Base-by-base conservation (phyloP, 1,284 basidiomycete genomes). In the Polyporus tsugae region DNA sequence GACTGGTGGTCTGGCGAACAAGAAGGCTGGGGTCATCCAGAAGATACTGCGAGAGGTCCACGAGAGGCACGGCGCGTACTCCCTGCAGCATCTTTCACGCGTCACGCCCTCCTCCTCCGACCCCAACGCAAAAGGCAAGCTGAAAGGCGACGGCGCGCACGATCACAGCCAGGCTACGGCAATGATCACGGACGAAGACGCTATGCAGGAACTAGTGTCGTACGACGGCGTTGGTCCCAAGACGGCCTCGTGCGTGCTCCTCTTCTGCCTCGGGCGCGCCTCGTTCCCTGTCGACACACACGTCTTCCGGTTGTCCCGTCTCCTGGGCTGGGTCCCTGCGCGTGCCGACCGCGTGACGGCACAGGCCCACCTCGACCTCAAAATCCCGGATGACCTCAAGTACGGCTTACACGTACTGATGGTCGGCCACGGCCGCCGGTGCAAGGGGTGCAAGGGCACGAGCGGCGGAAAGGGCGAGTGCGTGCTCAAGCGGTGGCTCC, bases 251-350 rank as follows among this genome's bases (percentile, higher is more conserved):
- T 95, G 93, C 74, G 92, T 94, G 0, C 78, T 93, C 17, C 82
- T 94, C n/a, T 94, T 95, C 77, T 92, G 91, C 75, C 82, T 95
- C 25, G 89, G 88, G 0, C 81, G 92, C 17, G 85, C 91, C 66
- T 89, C 88, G 1, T 94, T 95, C 75, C 91, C 93, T 0, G 92
- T 94, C 62, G 92, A 95, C 75, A 94, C 92, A 36, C 90, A 91
- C 74, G 89, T 93, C 41, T 91, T 86, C 75, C 83, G 92, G 22
- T 80, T 94, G 67, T 87, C 87, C 69, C 89, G 85, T 69, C 73
- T 90, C 15, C 81, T 94, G 29, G 89, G 87, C 0, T 94, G 92
- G 92, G 85, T 92, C 2, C 93, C 92, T 53, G 59, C 77, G n/a
- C 86, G 81, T 63, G 88, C 89, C 19, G 86, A 88, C 72, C 82